A percentile compares a stretch with the other conserved stretches of the same genome.
Evolutionary conservation across 176 grass and related monocot genomes (phyloP).

Genomic region (Triticum dicoccoides): DNA sequence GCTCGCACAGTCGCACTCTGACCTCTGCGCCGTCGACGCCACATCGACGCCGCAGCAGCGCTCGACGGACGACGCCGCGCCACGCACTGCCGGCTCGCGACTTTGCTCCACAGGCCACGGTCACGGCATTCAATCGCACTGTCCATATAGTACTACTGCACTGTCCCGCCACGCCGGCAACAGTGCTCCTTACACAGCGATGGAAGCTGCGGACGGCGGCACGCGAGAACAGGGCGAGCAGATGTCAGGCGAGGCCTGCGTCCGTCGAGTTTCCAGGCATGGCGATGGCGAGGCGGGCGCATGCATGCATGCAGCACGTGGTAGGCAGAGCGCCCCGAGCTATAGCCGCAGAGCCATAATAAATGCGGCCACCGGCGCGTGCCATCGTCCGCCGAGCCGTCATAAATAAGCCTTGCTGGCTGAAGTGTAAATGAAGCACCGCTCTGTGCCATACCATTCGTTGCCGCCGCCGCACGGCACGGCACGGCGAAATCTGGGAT

Average conservation of each 20-base stretch:
- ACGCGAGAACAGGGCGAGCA: neutral
- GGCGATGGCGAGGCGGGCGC: neutral
- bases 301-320: neutral
- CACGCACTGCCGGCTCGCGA: neutral
- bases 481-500: neutral
- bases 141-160: too few relatives aligned
- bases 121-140: too few relatives aligned
- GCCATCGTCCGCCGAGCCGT: neutral
- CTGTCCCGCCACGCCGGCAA: neutral
- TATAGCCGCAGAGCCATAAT: neutral
- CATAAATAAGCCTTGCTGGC: neutral
- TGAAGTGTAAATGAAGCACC: neutral
- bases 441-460: neutral
- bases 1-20: neutral
- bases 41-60: too few relatives aligned
- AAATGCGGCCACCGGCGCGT: neutral
- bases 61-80: neutral
- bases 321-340: neutral
- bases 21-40: neutral
- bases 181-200: neutral
- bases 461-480: conserved; percentile 3
- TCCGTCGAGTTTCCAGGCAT: too few relatives aligned
- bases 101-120: neutral
- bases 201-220: conserved; percentile 1
- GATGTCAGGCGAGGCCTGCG: neutral